Conservation (phyloP, 2,329 filamentous ascomycete species). For the Claviceps africana region DNA sequence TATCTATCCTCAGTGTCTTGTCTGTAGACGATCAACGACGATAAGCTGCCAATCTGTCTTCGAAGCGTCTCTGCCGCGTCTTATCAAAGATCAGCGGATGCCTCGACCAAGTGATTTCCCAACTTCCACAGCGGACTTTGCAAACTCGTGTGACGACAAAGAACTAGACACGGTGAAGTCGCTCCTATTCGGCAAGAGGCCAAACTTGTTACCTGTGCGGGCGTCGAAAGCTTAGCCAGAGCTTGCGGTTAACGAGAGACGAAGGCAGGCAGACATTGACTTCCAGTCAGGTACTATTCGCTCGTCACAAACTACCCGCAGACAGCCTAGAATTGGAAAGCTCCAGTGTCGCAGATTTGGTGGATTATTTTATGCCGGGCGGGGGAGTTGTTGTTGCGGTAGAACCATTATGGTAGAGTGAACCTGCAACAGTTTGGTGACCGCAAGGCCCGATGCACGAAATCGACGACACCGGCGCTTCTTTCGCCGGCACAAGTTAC, state of each 20-base stretch:
- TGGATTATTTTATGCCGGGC: not conserved
- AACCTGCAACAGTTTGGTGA: not conserved
- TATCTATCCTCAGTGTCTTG: not conserved
- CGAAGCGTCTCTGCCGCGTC: not conserved
- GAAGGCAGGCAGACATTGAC: not conserved
- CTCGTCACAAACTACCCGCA: not conserved
- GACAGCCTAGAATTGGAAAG: not conserved
- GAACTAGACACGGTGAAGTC: no score
- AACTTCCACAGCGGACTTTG: not conserved
- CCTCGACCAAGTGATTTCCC: not conserved
- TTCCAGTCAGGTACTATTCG: not conserved
- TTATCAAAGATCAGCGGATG: not conserved
- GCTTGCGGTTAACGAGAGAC: not conserved
- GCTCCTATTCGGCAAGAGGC: not conserved
- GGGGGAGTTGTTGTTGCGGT: no score
- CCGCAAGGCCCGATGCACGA: not conserved
- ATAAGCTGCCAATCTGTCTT: not conserved
- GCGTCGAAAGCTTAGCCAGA: not conserved
- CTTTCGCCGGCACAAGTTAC: not conserved
- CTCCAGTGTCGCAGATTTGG: not conserved
- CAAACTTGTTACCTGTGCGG: not conserved
- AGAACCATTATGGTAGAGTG: not conserved
- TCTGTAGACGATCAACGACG: not conserved
- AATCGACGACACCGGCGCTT: not conserved
- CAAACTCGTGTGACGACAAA: not conserved